Base-by-base conservation (phyloP, 495 filamentous ascomycete species). In the Immersiella caudata region DNA sequence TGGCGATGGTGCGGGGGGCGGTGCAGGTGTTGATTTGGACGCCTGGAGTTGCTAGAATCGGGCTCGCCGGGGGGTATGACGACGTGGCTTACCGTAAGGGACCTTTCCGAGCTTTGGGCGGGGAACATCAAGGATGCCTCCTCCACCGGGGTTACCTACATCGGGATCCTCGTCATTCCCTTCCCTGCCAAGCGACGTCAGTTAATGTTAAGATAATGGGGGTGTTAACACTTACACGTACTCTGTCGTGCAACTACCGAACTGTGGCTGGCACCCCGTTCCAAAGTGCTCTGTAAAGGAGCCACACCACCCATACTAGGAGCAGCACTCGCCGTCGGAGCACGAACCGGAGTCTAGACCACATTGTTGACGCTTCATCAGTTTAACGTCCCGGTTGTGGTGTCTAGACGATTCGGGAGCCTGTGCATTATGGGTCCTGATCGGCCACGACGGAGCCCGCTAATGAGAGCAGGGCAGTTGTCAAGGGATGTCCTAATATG, bases 1-100 rank as follows among this genome's bases (percentile, higher is more conserved):
- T 74, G 55, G 88, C 90, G 57, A 93, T 76, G 8, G 84, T 84
- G 35, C 85, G 85, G 0, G 81, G 77, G 14, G 82, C 76, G 25
- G 72, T 76, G 75, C 90, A 93, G 27, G 82, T 80, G 50, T 84
- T 82, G 70, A 92, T 88, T 46, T 52, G 22, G 8, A 60, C 26
- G 26, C 57, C 57, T 60, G n/a, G 52, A 55, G 22, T 11, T 16
- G 57, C 36, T 36, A 60, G 57, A 18, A 21, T 16, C 26, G 8
- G 12, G 29, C n/a, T 40, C 27, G 26, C 18, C 25, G 27, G 29
- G 14, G 9, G 2, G 12, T 12, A 35, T 29, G 26, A 21, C 7
- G 11, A 4, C 8, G 57, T 20, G 25, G 26, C 58, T 61, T 12
- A 69, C 68, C 68, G 21, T 69, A 69, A 3, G 68, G 68, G 36